Percentiles rank a stretch among this genome's conserved stretches.
Evolutionary conservation across 1,139 yeast species (phyloP).

Genomic region (Taphrina deformans): DNA sequence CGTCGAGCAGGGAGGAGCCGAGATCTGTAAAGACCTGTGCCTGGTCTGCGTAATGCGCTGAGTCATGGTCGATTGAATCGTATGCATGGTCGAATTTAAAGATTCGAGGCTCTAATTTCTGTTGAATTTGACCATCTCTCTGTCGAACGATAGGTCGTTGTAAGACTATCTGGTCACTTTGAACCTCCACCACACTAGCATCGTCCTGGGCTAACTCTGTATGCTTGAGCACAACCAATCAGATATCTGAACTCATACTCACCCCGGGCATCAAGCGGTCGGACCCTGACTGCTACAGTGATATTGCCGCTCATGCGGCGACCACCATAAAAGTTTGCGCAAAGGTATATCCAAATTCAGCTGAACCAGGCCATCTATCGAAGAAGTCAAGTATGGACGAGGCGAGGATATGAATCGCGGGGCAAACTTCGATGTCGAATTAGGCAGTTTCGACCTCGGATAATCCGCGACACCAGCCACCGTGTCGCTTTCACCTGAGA

Average conservation of each 20-base stretch:
- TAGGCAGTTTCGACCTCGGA: neutral
- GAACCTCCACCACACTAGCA: constrained; percentile 42
- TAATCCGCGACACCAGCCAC: neutral
- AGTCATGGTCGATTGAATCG: constrained; percentile 7
- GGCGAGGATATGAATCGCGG: neutral
- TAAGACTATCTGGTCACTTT: constrained; percentile 41
- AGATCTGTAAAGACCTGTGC: constrained; percentile 53
- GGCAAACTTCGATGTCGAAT: neutral
- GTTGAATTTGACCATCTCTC: constrained; percentile 1
- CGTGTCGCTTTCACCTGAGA: neutral
- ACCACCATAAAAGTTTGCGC: neutral
- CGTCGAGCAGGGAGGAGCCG: constrained; percentile 62
- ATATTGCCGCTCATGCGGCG: constrained; percentile 43
- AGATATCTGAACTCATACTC: neutral
- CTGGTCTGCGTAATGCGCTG: constrained; percentile 45
- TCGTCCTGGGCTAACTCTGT: constrained; percentile 41
- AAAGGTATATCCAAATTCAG: too few relatives aligned
- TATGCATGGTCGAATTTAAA: constrained; percentile 32
- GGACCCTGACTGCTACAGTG: constrained; percentile 48
- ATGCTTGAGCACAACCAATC: constrained; percentile 31
- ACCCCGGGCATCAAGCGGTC: constrained; percentile 45
- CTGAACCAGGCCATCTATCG: too few relatives aligned
- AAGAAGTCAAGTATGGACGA: too few relatives aligned
- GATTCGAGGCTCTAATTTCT: constrained; percentile 37
- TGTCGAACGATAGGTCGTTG: constrained; percentile 39